Percentiles rank a stretch among this genome's conserved stretches.
Evolutionary conservation across 1,284 basidiomycete species (phyloP).

Genomic region (Rhodotorula sp.): DNA sequence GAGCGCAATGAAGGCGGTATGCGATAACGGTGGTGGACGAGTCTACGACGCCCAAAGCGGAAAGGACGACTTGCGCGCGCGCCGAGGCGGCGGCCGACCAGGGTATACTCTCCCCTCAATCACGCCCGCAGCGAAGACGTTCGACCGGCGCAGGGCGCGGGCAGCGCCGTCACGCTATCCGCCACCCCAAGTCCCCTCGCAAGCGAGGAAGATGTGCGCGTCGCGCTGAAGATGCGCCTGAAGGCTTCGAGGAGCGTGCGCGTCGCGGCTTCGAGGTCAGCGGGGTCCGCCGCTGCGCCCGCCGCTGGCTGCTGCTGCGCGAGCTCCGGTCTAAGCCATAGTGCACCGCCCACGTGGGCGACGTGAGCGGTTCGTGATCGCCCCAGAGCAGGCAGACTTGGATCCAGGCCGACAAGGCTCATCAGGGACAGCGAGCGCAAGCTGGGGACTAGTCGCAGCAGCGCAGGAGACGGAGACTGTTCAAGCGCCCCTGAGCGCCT

Average conservation of each 20-base stretch:
- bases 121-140: no score
- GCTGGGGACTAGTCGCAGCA: slow-evolving; percentile 17
- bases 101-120: no score
- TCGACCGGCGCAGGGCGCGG: no score
- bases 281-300: background rate
- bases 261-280: slow-evolving; percentile 2
- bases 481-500: slow-evolving; percentile 2
- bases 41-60: no score
- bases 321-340: background rate
- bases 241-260: background rate
- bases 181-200: background rate
- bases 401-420: background rate
- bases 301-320: background rate
- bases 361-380: background rate
- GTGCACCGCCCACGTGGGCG: no score
- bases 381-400: no score
- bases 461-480: slow-evolving; percentile 17
- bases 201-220: background rate
- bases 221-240: slow-evolving; percentile 4
- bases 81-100: no score
- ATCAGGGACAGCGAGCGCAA: slow-evolving; percentile 10
- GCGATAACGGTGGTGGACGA: no score
- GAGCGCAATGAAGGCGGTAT: no score
- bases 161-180: no score
- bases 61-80: no score